A percentile compares a stretch with the other conserved stretches of the same genome.
These are phyloP conservation scores for Clonostachys chloroleuca DNA, from an alignment of 2,329 filamentous ascomycete species.

Conservation along the genomic window DNA sequence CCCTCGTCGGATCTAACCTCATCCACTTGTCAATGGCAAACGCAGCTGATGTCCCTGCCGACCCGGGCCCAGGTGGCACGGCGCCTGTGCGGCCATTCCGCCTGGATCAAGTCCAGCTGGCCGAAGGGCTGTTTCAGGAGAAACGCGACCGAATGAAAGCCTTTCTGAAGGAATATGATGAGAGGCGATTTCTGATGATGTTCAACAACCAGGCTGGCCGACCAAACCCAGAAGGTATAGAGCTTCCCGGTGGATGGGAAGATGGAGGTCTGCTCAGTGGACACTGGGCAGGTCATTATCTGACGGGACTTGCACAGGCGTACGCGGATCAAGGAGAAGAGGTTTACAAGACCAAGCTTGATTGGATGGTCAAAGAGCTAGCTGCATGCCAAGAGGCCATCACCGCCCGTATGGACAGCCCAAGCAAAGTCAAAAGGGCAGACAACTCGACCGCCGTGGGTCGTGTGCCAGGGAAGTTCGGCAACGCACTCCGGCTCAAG, in stretches of 20 bases:
- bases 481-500: conserved; percentile 7
- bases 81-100: conserved; percentile 22
- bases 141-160: conserved; percentile 22
- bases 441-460: conserved; percentile 2
- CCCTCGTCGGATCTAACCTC: too few species aligned
- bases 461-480: conserved; percentile 10
- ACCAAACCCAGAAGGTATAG: conserved; percentile 15
- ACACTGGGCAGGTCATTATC: conserved; percentile 24
- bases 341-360: conserved; percentile 20
- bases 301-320: conserved; percentile 22
- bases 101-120: conserved; percentile 21
- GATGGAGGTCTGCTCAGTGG: conserved; percentile 25
- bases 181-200: conserved; percentile 18
- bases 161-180: conserved; percentile 19
- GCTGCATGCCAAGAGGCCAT: conserved; percentile 21
- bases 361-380: conserved; percentile 23
- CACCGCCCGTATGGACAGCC: conserved; percentile 14
- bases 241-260: conserved; percentile 22
- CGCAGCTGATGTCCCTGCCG: conserved; percentile 4
- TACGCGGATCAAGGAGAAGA: conserved; percentile 21
- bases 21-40: too few species aligned
- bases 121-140: conserved; percentile 20
- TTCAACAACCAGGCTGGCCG: conserved; percentile 23
- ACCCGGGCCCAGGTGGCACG: conserved; percentile 17
- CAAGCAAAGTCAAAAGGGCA: neutral